phyloP scores from a whole-genome alignment of 768 basidiomycete genomes.

The Collybia sordida region DNA sequence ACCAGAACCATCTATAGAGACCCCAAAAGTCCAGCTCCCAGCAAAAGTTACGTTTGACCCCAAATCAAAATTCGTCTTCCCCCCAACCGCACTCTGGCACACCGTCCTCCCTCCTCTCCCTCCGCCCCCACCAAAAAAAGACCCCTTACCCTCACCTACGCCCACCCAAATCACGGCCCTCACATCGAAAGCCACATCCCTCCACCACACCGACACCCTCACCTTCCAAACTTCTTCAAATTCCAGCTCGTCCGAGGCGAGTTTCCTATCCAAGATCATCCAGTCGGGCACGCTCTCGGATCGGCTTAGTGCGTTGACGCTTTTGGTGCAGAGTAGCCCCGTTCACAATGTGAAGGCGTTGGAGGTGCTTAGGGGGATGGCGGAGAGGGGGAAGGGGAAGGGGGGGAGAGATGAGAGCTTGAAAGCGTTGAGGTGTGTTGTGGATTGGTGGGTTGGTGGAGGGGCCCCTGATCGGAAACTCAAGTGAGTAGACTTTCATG shows the following conservation, averaged over 20 bases:
- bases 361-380: conserved; percentile 72
- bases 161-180: conserved; percentile 45
- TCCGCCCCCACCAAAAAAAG: conserved; percentile 21
- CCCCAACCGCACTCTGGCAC: conserved; percentile 58
- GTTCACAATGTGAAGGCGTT: conserved; percentile 82
- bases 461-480: conserved; percentile 88
- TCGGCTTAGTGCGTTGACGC: conserved; percentile 84
- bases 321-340: conserved; percentile 87
- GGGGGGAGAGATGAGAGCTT: conserved; percentile 92
- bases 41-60: conserved; percentile 33
- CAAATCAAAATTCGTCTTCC: conserved; percentile 38
- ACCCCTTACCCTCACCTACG: conserved; percentile 33
- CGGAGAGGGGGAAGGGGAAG: conserved; percentile 75
- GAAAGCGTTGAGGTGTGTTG: conserved; percentile 86
- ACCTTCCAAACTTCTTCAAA: conserved; percentile 51
- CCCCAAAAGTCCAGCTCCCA: conserved; percentile 20
- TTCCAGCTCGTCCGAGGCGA: conserved; percentile 71
- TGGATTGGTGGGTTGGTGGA: conserved; percentile 98
- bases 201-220: conserved; percentile 44
- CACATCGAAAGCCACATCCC: conserved; percentile 42
- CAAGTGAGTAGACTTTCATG: conserved; percentile 51
- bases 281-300: conserved; percentile 90
- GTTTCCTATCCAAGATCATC: conserved; percentile 84
- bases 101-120: conserved; percentile 39
- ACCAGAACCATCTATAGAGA: conserved; percentile 6